A percentile compares a stretch with the other conserved stretches of the same genome.
phyloP scores from a whole-genome alignment of 2,329 filamentous ascomycete genomes.

The Pochonia chlamydosporia region DNA sequence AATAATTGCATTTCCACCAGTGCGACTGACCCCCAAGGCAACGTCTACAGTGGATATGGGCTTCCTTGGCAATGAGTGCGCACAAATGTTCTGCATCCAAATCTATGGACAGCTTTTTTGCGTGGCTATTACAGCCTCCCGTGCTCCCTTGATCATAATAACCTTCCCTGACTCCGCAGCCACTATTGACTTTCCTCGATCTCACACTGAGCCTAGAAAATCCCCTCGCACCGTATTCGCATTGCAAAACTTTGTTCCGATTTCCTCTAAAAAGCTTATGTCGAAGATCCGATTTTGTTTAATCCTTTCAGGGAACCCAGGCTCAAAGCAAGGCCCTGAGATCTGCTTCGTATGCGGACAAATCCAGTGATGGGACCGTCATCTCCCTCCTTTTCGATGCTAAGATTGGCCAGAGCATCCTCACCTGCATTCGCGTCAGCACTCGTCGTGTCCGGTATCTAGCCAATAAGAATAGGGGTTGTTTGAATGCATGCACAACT shows the following conservation, averaged over 20 bases:
- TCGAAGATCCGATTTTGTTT: constrained; percentile 62
- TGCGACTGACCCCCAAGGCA: not conserved
- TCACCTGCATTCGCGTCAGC: constrained; percentile 60
- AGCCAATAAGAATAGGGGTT: not conserved
- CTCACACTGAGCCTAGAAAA: too few relatives aligned
- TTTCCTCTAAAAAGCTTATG: constrained; percentile 12
- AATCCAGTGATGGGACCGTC: constrained; percentile 95
- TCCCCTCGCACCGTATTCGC: not conserved
- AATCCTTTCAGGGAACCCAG: constrained; percentile 91
- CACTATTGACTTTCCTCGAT: not conserved
- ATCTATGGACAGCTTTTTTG: not conserved
- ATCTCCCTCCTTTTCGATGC: constrained; percentile 95
- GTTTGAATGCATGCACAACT: constrained; percentile 32
- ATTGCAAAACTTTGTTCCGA: too few relatives aligned
- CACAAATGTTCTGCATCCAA: not conserved
- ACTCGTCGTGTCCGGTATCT: not conserved
- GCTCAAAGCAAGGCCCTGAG: constrained; percentile 89
- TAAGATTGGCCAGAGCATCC: constrained; percentile 95
- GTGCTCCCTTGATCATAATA: not conserved
- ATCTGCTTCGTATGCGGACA: constrained; percentile 94
- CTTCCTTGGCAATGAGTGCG: not conserved
- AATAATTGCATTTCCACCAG: not conserved
- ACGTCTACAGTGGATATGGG: not conserved
- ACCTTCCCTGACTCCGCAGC: not conserved
- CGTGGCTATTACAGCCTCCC: not conserved